Base-by-base conservation (phyloP, 225 moss, liverwort and hornwort species). In the Sphagnum tenellum region DNA sequence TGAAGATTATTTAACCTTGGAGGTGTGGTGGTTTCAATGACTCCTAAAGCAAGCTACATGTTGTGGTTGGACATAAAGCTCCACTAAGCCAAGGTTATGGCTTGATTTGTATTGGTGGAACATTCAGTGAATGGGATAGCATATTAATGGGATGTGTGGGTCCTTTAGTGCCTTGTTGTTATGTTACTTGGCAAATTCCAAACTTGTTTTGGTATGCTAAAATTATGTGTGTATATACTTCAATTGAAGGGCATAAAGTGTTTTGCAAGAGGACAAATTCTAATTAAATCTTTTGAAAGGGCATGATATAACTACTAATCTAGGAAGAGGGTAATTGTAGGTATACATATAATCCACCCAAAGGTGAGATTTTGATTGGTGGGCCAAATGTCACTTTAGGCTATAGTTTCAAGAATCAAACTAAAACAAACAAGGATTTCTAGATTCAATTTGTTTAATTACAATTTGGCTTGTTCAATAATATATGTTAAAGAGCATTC, bases 1-100 rank as follows among this genome's bases (percentile, higher is more conserved):
- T 29, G 29, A 29, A 29, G 29, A 0, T 29, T 29, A 29, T 29
- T 29, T 29, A 29, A 29, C 29, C 29, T 29, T 29, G 0, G 29
- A 29, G 29, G 29, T 29, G 1, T 29, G 29, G 29, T 29, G 29
- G 29, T 29, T 29, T 0, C 29, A 0, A 0, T 29, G 1, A 29
- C 29, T 29, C 29, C 1, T 29, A 29, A 29, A 1, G 0, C 29
- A 29, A 29, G 29, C 1, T 29, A 1, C 29, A 29, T 29, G 29
- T 1, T 29, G 1, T 29, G 29, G 29, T 29, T 29, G 29, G 0
- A 61, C 66, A 62, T 86, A 91, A 89, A 75, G 90, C 90, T 72
- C 96, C 96, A 12, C 76, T 96, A 60, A 90, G 90, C 66, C 92
- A 96, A 70, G 96, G 96, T 45, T 96, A 96, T 74, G 96, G 96